phyloP scores from a whole-genome alignment of 495 filamentous ascomycete species.

The Aspergillus funiculosus region DNA sequence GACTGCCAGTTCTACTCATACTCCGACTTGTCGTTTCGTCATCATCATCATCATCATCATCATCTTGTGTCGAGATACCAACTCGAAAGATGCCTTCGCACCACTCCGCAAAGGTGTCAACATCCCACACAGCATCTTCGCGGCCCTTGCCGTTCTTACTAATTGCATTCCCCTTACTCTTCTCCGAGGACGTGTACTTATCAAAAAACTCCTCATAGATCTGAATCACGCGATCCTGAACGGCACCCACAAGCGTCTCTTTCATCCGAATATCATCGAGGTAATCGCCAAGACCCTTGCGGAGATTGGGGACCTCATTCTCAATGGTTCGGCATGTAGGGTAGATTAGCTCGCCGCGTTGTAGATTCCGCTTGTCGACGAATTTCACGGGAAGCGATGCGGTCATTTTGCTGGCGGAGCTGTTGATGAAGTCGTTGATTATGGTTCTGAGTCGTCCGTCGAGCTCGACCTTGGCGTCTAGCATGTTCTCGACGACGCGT shows the following conservation, averaged over 20 bases:
- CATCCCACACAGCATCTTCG: slow-evolving; percentile 59
- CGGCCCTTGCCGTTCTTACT: slow-evolving; percentile 57
- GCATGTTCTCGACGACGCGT: slow-evolving; percentile 60
- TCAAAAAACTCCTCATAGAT: slow-evolving; percentile 58
- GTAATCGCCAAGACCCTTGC: slow-evolving; percentile 50
- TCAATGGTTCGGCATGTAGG: slow-evolving; percentile 43
- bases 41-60: slow-evolving; percentile 14
- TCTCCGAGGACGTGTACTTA: slow-evolving; percentile 41
- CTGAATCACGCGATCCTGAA: slow-evolving; percentile 54
- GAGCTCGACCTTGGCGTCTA: slow-evolving; percentile 74
- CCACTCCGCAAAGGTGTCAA: slow-evolving; percentile 59
- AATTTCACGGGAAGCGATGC: slow-evolving; percentile 42
- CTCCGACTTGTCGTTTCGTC: slow-evolving; percentile 10
- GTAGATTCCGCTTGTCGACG: slow-evolving; percentile 34
- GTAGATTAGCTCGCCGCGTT: slow-evolving; percentile 35
- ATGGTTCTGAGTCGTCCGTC: slow-evolving; percentile 70
- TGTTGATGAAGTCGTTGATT: slow-evolving; percentile 73
- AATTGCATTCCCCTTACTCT: slow-evolving; percentile 38
- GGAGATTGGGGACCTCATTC: slow-evolving; percentile 49
- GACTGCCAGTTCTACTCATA: slow-evolving; percentile 16
- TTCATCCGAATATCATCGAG: slow-evolving; percentile 55
- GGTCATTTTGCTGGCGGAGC: slow-evolving; percentile 52
- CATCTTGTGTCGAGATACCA: slow-evolving; percentile 25
- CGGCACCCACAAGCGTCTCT: slow-evolving; percentile 56
- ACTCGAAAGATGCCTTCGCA: slow-evolving; percentile 52